These are phyloP conservation scores for Amaranthus tricolor DNA, from an alignment of 179 eudicot species.

Conservation along the genomic window DNA sequence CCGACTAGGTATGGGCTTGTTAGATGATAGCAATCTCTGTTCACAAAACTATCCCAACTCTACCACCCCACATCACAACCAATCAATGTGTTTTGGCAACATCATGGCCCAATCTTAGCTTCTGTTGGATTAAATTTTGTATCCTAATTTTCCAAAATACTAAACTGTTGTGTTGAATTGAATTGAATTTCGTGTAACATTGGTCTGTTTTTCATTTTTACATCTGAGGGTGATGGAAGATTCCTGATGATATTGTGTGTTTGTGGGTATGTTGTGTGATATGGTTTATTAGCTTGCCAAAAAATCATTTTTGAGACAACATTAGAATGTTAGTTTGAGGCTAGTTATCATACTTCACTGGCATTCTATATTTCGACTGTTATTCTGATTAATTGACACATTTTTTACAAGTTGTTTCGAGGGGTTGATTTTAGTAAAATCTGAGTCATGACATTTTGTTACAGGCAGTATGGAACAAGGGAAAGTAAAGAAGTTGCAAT, in stretches of 20 bases:
- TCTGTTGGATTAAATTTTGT: no score
- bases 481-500: conserved; percentile 93
- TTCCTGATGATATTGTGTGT: neutral
- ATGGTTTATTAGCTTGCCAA: neutral
- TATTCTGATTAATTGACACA: neutral
- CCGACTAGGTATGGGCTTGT: no score
- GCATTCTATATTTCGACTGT: conserved; percentile 1
- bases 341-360: conserved; percentile 4
- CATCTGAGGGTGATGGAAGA: neutral
- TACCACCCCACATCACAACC: no score
- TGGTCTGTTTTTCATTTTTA: neutral
- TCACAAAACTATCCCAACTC: no score
- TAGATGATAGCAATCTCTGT: no score
- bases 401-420: conserved; percentile 6
- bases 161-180: no score
- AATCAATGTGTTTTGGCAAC: no score
- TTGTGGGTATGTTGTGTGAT: neutral
- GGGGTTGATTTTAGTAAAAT: neutral
- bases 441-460: conserved; percentile 10
- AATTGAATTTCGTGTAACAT: no score
- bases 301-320: neutral
- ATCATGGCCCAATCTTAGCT: no score
- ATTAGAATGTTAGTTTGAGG: conserved; percentile 13
- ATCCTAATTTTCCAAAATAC: no score
- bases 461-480: conserved; percentile 91